A percentile compares a stretch with the other conserved stretches of the same genome.
Evolutionary conservation across 116 monocot genomes (phyloP).

Genomic region (Iris pallida): DNA sequence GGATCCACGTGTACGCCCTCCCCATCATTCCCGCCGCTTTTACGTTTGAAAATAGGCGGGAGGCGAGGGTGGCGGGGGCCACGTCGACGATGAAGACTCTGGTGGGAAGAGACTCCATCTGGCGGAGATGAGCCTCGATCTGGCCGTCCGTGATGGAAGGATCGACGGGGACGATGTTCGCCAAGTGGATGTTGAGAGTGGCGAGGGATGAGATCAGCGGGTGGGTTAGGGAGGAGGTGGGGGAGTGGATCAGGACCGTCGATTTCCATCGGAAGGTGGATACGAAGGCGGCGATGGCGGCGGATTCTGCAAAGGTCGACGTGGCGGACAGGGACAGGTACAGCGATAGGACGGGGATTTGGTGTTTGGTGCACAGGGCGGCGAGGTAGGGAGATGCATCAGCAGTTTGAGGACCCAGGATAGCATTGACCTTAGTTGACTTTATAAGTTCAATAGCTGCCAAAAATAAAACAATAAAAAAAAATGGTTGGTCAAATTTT

Average conservation of each 20-base stretch:
- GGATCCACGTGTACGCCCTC: conserved; percentile 35
- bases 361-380: conserved; percentile 20
- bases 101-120: conserved; percentile 31
- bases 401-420: conserved; percentile 46
- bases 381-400: conserved; percentile 32
- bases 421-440: conserved; percentile 17
- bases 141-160: conserved; percentile 12
- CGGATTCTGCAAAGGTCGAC: conserved; percentile 19
- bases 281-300: conserved; percentile 28
- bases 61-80: conserved; percentile 10
- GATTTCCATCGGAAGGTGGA: conserved; percentile 34
- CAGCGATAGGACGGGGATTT: conserved; percentile 41
- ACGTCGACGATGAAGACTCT: conserved; percentile 56
- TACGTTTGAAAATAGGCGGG: conserved; percentile 16
- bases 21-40: conserved; percentile 25
- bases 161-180: conserved; percentile 28
- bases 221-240: conserved; percentile 35
- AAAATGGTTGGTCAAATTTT: neutral
- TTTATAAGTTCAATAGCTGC: conserved; percentile 43
- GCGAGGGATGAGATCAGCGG: conserved; percentile 38
- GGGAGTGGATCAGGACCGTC: conserved; percentile 39
- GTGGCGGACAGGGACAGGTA: conserved; percentile 32
- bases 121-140: conserved; percentile 24
- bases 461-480: neutral
- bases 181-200: conserved; percentile 15